phyloP scores from a whole-genome alignment of 176 grass and related monocot species.

The Metroxylon sagu region DNA sequence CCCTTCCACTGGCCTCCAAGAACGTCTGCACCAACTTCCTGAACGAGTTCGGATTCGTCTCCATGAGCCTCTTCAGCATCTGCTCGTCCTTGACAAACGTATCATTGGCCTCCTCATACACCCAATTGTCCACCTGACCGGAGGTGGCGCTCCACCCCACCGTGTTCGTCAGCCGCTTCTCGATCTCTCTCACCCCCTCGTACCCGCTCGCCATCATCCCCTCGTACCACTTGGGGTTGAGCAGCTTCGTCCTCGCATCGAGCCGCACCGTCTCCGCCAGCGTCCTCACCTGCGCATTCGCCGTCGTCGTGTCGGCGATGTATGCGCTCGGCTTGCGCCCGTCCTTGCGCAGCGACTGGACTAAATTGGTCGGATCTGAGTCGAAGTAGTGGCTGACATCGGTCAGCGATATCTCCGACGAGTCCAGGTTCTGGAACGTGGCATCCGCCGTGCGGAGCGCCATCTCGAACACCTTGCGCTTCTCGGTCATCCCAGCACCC shows the following conservation, averaged over 20 bases:
- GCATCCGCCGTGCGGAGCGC: slow-evolving; percentile 82
- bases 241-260: slow-evolving; percentile 85
- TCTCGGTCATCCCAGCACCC: slow-evolving; percentile 81
- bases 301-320: slow-evolving; percentile 89
- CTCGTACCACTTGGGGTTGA: slow-evolving; percentile 99
- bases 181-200: slow-evolving; percentile 86
- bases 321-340: slow-evolving; percentile 75
- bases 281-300: slow-evolving; percentile 92
- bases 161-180: slow-evolving; percentile 94
- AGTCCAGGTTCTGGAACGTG: slow-evolving; percentile 98
- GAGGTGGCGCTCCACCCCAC: slow-evolving; percentile 98
- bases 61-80: slow-evolving; percentile 86
- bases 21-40: slow-evolving; percentile 94
- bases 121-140: slow-evolving; percentile 96
- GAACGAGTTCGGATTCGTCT: slow-evolving; percentile 93
- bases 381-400: slow-evolving; percentile 99
- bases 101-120: slow-evolving; percentile 93
- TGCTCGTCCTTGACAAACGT: slow-evolving; percentile 90
- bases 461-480: slow-evolving; percentile 80
- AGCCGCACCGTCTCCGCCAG: slow-evolving; percentile 84
- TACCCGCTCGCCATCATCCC: slow-evolving; percentile 98
- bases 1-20: slow-evolving; percentile 86
- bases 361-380: slow-evolving; percentile 89
- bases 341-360: slow-evolving; percentile 80
- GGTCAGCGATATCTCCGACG: slow-evolving; percentile 95